Percentiles rank a stretch among this genome's conserved stretches.
These are phyloP conservation scores for Laguncularia racemosa DNA, from an alignment of 345 rosid species.

Conservation along the genomic window DNA sequence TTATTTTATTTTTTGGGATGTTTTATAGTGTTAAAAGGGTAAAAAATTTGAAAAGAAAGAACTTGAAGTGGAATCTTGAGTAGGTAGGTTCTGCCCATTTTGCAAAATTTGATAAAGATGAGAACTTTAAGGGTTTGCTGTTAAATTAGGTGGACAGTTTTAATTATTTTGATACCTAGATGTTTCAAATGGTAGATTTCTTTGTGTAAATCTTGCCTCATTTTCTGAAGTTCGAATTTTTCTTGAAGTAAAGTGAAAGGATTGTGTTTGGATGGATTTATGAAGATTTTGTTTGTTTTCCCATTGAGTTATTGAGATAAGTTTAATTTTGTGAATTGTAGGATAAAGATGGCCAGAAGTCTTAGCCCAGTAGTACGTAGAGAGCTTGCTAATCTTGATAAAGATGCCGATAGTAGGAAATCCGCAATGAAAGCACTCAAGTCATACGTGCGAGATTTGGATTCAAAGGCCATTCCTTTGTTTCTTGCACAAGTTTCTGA, in stretches of 20 bases:
- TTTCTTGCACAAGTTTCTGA: constrained; percentile 85
- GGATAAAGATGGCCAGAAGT: constrained; percentile 15
- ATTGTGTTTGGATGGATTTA: too few species aligned
- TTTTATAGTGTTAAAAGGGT: too few species aligned
- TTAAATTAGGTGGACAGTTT: too few species aligned
- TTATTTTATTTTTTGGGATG: too few species aligned
- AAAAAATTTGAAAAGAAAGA: too few species aligned
- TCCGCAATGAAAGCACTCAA: constrained; percentile 81
- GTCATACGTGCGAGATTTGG: constrained; percentile 68
- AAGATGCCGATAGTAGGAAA: constrained; percentile 64
- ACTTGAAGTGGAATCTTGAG: too few species aligned
- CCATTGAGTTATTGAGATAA: neutral
- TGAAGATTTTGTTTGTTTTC: neutral
- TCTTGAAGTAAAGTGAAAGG: neutral
- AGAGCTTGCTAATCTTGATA: constrained; percentile 77
- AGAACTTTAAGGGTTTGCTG: too few species aligned
- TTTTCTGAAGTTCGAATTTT: neutral
- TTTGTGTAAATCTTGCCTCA: too few species aligned
- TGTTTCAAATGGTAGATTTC: too few species aligned
- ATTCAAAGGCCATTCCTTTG: constrained; percentile 66
- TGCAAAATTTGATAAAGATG: too few species aligned
- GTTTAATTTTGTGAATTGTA: neutral
- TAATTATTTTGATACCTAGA: too few species aligned
- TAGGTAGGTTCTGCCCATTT: too few species aligned
- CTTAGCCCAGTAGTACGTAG: constrained; percentile 52